Conservation (phyloP, 2,329 filamentous ascomycete species). For the Claviceps maximensis region DNA sequence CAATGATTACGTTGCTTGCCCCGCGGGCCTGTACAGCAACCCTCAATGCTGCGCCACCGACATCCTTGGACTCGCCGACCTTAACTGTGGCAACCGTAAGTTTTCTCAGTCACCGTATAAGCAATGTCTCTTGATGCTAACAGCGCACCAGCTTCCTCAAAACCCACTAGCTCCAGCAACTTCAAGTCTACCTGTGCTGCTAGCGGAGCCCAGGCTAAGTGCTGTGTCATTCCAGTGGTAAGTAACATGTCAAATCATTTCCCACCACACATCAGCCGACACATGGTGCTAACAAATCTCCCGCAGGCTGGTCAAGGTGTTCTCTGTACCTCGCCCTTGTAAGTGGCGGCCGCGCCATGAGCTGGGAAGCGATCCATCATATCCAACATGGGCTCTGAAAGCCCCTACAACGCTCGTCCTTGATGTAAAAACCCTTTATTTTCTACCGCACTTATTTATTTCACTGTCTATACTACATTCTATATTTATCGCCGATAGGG, state of each 20-base stretch:
- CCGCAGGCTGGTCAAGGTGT: slow-evolving; percentile 1
- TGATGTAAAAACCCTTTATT: slow-evolving; percentile 1
- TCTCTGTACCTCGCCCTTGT: neutral
- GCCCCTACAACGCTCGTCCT: neutral
- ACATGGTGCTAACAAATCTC: neutral
- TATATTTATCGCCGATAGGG: neutral
- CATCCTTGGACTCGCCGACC: slow-evolving; percentile 4
- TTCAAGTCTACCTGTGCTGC: slow-evolving; percentile 5
- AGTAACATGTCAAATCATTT: neutral
- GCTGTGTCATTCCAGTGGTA: slow-evolving; percentile 8
- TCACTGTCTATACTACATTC: slow-evolving; percentile 1
- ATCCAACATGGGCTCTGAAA: neutral
- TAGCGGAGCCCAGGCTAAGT: neutral
- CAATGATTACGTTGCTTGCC: neutral
- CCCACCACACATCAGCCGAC: no score
- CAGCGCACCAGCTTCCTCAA: neutral
- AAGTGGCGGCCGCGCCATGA: neutral
- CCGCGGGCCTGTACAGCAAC: slow-evolving; percentile 5
- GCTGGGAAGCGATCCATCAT: neutral
- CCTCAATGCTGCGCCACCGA: slow-evolving; percentile 7
- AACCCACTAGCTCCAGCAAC: neutral
- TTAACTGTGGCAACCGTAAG: slow-evolving; percentile 8
- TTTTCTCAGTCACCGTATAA: neutral
- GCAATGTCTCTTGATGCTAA: neutral
- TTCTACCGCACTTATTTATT: neutral